These are phyloP conservation scores for Acephala macrosclerotiorum DNA, from an alignment of 2,329 filamentous ascomycete genomes.

Conservation along the genomic window DNA sequence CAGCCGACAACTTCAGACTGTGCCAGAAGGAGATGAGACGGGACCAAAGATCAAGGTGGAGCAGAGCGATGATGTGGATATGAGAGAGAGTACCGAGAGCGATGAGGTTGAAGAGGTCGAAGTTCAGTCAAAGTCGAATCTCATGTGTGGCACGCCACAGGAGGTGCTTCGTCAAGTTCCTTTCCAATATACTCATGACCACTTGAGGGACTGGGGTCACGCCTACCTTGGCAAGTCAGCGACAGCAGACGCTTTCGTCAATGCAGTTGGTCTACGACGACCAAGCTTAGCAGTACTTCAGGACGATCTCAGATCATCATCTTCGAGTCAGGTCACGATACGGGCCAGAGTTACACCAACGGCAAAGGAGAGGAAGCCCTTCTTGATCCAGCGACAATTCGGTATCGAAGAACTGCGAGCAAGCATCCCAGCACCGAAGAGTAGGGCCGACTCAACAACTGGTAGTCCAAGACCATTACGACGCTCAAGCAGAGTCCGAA, in stretches of 20 bases:
- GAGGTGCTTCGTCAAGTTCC: conserved; percentile 30
- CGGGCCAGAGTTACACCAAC: conserved; percentile 54
- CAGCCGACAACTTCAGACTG: conserved; percentile 20
- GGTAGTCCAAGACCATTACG: conserved; percentile 18
- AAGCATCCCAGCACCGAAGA: conserved; percentile 49
- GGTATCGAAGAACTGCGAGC: conserved; percentile 56
- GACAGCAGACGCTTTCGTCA: conserved; percentile 55
- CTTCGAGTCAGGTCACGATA: conserved; percentile 44
- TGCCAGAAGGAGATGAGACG: conserved; percentile 25
- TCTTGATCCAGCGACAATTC: conserved; percentile 58
- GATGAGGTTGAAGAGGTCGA: conserved; percentile 5
- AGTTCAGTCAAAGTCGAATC: conserved; percentile 14
- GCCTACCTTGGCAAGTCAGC: conserved; percentile 50
- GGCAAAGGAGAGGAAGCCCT: conserved; percentile 50
- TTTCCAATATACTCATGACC: conserved; percentile 43
- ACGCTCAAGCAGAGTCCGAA: conserved; percentile 32
- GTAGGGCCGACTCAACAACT: not conserved
- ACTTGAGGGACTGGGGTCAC: conserved; percentile 51
- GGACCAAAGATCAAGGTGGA: conserved; percentile 18
- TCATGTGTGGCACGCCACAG: conserved; percentile 21
- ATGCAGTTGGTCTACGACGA: conserved; percentile 50
- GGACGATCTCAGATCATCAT: conserved; percentile 6
- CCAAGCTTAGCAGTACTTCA: conserved; percentile 34
- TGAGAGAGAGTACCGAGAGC: not conserved
- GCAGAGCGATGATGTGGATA: conserved; percentile 9